Conservation (phyloP, 2,329 filamentous ascomycete genomes). For the Lachnellula occidentalis region DNA sequence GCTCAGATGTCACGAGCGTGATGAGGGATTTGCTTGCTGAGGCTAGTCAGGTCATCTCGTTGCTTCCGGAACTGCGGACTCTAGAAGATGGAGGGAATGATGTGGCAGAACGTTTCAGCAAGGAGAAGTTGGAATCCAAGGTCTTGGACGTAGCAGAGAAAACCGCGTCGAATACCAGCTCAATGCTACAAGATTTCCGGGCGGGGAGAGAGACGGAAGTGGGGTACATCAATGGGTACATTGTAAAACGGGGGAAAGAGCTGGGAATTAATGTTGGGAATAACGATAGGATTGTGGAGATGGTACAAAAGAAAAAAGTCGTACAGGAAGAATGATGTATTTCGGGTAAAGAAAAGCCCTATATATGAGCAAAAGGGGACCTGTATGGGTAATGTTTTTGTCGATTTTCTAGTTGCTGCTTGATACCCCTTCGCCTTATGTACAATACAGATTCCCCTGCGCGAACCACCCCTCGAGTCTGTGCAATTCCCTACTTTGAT, state of each 20-base stretch:
- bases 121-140: slow-evolving; percentile 36
- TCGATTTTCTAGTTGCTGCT: not conserved
- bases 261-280: slow-evolving; percentile 31
- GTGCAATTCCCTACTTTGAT: slow-evolving; percentile 17
- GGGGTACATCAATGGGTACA: slow-evolving; percentile 54
- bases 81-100: slow-evolving; percentile 28
- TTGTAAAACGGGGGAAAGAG: slow-evolving; percentile 30
- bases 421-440: not conserved
- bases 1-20: slow-evolving; percentile 48
- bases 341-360: not conserved
- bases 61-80: slow-evolving; percentile 21
- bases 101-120: slow-evolving; percentile 4
- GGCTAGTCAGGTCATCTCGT: slow-evolving; percentile 64
- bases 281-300: slow-evolving; percentile 38
- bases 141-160: slow-evolving; percentile 43
- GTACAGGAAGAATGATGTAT: slow-evolving; percentile 28
- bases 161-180: slow-evolving; percentile 51
- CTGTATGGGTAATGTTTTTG: not conserved
- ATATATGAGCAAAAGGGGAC: not conserved
- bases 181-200: slow-evolving; percentile 56
- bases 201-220: slow-evolving; percentile 51
- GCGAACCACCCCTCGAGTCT: not conserved
- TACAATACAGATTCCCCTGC: not conserved
- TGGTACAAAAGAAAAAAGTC: slow-evolving; percentile 36
- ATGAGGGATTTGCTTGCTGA: slow-evolving; percentile 70